Base-by-base conservation (phyloP, 1,139 yeast genomes). In the Wickerhamomyces sp. region DNA sequence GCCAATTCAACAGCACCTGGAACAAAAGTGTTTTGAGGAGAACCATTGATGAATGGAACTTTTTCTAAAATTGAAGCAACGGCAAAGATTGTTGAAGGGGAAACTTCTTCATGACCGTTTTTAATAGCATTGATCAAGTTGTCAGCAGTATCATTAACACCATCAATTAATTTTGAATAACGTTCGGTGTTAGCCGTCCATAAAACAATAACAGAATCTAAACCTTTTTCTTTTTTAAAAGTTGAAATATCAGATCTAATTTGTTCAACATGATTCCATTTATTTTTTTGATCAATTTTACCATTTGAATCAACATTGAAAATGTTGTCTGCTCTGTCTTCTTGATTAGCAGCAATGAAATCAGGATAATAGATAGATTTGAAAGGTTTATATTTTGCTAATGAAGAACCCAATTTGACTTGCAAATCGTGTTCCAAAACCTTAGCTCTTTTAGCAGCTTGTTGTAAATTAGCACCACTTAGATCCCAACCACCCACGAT, bases 121-220 rank as follows among this genome's bases (percentile, higher is more conserved):
- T 87, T 88, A 64, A 89, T 81, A 28, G 96, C 64, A 47, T 73
- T 68, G 54, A 90, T 55, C 60, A 90, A 69, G 65, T 86, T 85
- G 37, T 85, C 95, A 40, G 88, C 81, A 33, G 94, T 85, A 63
- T 90, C 97, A 60, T 90, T 88, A 51, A 90, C 89, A 46, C 95
- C 94, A 17, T 74, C 69, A 38, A 81, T 65, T 40, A 90, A 61
- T 31, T 85, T 92, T 38, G 95, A 80, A 62, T 85, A 89, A 64
- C 97, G 82, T 70, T 90, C 97, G 45, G 97, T 90, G 69, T 90
- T 90, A 47, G 97, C 97, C 41, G 96, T 88, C 97, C 97, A 90
- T 60, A 90, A 74, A 39, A 90, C 87, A 60, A 90, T 78, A 44
- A 90, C 95, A 63, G 82, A 84, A 64, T 90, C 97, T 55, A 90